phyloP scores from a whole-genome alignment of 1,284 basidiomycete genomes.

The Blastosporella zonata region DNA sequence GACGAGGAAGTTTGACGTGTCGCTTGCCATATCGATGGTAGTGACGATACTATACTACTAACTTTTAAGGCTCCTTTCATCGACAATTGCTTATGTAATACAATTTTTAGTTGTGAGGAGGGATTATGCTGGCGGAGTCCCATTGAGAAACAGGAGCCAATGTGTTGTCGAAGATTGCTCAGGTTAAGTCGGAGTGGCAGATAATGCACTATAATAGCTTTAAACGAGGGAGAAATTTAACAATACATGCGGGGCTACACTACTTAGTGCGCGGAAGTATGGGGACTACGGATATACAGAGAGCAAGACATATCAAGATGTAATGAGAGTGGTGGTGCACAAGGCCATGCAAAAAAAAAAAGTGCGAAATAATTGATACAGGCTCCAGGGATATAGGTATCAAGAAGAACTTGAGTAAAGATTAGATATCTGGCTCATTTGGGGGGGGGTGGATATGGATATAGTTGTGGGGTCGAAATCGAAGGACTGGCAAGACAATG shows the following conservation, averaged over 20 bases:
- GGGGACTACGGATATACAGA: slow-evolving; percentile 18
- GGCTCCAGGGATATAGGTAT: slow-evolving; percentile 15
- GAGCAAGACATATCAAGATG: slow-evolving; percentile 12
- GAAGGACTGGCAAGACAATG: slow-evolving; percentile 1
- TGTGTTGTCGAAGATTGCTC: too few relatives aligned
- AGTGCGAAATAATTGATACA: slow-evolving; percentile 24
- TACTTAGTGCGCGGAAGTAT: slow-evolving; percentile 8
- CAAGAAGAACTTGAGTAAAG: neutral
- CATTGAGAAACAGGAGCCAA: too few relatives aligned
- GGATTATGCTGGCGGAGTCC: too few relatives aligned
- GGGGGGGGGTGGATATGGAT: neutral
- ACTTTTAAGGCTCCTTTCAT: too few relatives aligned
- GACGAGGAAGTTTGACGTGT: slow-evolving; percentile 41
- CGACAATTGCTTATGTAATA: slow-evolving; percentile 6
- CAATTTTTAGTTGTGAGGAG: neutral
- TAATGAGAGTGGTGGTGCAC: slow-evolving; percentile 7
- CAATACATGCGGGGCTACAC: slow-evolving; percentile 18
- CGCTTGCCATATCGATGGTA: slow-evolving; percentile 21
- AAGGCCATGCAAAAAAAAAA: slow-evolving; percentile 7
- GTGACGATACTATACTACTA: too few relatives aligned
- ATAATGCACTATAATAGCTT: neutral
- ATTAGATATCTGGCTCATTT: too few relatives aligned
- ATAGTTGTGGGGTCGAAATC: neutral
- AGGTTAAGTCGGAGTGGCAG: too few relatives aligned
- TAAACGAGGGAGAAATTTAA: neutral